A percentile compares a stretch with the other conserved stretches of the same genome.
Conservation (phyloP, 1,139 yeast species). For the Diutina mesorugosa region DNA sequence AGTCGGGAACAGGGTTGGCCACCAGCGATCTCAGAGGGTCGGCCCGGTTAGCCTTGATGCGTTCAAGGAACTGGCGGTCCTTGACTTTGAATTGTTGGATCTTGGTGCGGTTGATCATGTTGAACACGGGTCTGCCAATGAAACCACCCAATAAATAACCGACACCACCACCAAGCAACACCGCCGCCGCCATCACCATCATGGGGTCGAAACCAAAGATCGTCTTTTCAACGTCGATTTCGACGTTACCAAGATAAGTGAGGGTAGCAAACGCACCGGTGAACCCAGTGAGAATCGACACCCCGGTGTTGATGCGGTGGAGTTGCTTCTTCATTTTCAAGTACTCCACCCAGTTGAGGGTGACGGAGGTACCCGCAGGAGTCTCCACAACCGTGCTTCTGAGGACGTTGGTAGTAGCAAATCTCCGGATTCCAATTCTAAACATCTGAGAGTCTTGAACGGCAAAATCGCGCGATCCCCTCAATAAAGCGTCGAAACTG, state of each 20-base stretch:
- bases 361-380: background rate
- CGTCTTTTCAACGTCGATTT: constrained; percentile 71
- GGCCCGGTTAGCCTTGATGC: constrained; percentile 66
- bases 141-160: constrained; percentile 83
- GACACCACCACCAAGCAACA: constrained; percentile 55
- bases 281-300: constrained; percentile 58
- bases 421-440: constrained; percentile 1
- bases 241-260: constrained; percentile 65
- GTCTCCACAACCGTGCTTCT: background rate
- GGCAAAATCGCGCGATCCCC: background rate
- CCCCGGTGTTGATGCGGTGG: constrained; percentile 51
- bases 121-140: constrained; percentile 62
- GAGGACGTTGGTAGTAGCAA: background rate
- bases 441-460: background rate
- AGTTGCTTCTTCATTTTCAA: constrained; percentile 64
- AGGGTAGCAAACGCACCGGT: constrained; percentile 63
- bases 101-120: constrained; percentile 33
- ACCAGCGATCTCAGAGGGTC: constrained; percentile 90
- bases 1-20: constrained; percentile 94
- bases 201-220: constrained; percentile 82
- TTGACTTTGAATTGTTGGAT: constrained; percentile 39
- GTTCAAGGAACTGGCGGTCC: constrained; percentile 64
- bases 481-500: background rate
- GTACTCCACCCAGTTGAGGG: constrained; percentile 64
- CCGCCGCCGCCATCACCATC: constrained; percentile 58